Conservation (phyloP, 331 rosid species). For the Stylosanthes scabra region DNA sequence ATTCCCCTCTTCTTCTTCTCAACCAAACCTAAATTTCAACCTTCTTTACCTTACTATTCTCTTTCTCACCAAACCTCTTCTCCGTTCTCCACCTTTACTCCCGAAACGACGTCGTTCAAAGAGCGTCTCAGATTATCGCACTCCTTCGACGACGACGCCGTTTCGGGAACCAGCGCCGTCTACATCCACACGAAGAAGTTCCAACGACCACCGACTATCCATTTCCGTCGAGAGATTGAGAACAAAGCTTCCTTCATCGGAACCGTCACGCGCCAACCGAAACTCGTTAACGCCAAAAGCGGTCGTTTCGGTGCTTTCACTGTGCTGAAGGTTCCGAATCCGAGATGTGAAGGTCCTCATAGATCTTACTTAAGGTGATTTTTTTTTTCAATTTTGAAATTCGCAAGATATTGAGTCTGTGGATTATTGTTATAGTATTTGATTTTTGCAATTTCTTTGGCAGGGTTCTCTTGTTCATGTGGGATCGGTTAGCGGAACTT, state of each 20-base stretch:
- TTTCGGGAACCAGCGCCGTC: constrained; percentile 46
- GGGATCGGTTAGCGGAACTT: constrained; percentile 62
- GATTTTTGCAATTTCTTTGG: constrained; percentile 12
- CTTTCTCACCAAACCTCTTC: constrained; percentile 21
- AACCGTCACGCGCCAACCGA: constrained; percentile 44
- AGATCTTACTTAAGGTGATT: constrained; percentile 37
- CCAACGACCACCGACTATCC: constrained; percentile 52
- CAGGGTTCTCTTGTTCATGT: constrained; percentile 63
- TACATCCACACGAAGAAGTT: constrained; percentile 54
- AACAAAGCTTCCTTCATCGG: constrained; percentile 72
- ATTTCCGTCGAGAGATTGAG: constrained; percentile 13
- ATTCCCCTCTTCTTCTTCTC: constrained; percentile 7
- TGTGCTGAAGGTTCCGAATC: constrained; percentile 41
- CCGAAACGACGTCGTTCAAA: background rate
- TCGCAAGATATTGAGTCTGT: background rate
- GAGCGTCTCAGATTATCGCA: constrained; percentile 14
- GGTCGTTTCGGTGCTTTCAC: constrained; percentile 48
- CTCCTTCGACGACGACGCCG: constrained; percentile 42
- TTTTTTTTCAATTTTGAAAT: background rate
- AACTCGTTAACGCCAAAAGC: background rate
- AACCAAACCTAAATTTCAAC: constrained; percentile 5
- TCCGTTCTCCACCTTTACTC: constrained; percentile 40
- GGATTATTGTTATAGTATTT: constrained; percentile 10
- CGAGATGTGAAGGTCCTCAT: constrained; percentile 34
- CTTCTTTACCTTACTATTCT: background rate